Base-by-base conservation (phyloP, 1,139 yeast genomes). In the Hyphopichia wangnamkhiaoensis region DNA sequence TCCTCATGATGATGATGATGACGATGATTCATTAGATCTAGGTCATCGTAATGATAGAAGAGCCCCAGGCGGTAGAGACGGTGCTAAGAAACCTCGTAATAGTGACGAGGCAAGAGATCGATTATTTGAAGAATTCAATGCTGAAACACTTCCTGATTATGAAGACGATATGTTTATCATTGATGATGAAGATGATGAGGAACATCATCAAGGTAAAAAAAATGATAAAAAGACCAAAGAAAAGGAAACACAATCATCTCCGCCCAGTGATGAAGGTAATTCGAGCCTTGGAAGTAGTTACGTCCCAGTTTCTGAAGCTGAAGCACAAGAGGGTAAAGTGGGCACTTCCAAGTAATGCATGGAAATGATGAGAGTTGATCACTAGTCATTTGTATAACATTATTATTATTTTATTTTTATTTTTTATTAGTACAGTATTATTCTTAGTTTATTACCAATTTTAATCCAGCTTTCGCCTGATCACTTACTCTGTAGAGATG, bases 81-180 rank as follows among this genome's bases (percentile, higher is more conserved):
- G 46, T 26, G 26, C 2, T 16, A 18, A 18, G 9, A 17, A 16
- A 10, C 21, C 21, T 12, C 39, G 44, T 2, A 36, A 42, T 13
- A 60, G 57, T 18, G 66, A 63, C 24, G 59, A 60, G 36, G 76
- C 69, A 37, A 61, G 75, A 45, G 74, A 71, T 38, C 49, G 74
- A 33, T 49, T 72, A 19, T 72, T 59, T 48, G 71, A 68, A 35
- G 66, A 67, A 34, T 61, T 70, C 46, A 63, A 71, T 49, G 71
- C 67, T 8, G 70, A 64, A 16, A 41, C 61, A 2, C 55, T 68
- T 37, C 72, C 71, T 1, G 71, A 65, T 32, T 66, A 69, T 45
- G 71, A 65, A 34, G 69, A 65, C 29, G 75, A 67, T 34, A 68
- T 71, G 71, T 71, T 71, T 42, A 61, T 61, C 36, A 68, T 72